A percentile compares a stretch with the other conserved stretches of the same genome.
These are phyloP conservation scores for Hemisphaericaspora nanyangensis DNA, from an alignment of 805 yeast genomes.

Conservation along the genomic window DNA sequence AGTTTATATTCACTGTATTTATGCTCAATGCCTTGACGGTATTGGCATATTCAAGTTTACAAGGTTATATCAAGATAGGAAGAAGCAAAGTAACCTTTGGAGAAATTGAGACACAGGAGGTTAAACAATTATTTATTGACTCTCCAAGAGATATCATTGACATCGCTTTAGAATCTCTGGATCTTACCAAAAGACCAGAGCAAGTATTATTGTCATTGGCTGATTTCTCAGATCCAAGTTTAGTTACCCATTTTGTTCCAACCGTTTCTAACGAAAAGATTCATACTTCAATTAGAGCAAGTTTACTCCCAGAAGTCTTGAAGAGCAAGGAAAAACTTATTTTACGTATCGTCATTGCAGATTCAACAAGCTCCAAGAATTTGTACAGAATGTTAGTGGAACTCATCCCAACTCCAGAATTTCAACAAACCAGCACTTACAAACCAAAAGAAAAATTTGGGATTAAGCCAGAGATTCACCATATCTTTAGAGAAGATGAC, in stretches of 20 bases:
- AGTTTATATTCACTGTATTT: background rate
- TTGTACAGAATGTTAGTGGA: slow-evolving; percentile 26
- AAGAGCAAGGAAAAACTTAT: slow-evolving; percentile 27
- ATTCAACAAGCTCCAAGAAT: slow-evolving; percentile 15
- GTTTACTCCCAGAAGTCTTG: slow-evolving; percentile 33
- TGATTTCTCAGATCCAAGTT: slow-evolving; percentile 20
- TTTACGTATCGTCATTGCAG: slow-evolving; percentile 31
- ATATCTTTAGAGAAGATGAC: slow-evolving; percentile 55
- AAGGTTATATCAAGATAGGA: slow-evolving; percentile 27
- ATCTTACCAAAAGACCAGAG: slow-evolving; percentile 23
- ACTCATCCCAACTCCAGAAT: slow-evolving; percentile 25
- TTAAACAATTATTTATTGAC: slow-evolving; percentile 27
- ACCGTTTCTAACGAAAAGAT: slow-evolving; percentile 18
- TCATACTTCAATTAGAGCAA: slow-evolving; percentile 21
- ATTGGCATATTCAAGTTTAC: slow-evolving; percentile 25
- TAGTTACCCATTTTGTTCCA: slow-evolving; percentile 32
- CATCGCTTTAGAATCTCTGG: slow-evolving; percentile 22
- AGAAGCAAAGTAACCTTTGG: slow-evolving; percentile 23
- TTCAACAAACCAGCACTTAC: slow-evolving; percentile 21
- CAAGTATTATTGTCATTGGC: slow-evolving; percentile 31
- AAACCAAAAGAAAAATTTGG: slow-evolving; percentile 38
- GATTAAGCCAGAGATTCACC: slow-evolving; percentile 57
- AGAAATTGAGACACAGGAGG: slow-evolving; percentile 26
- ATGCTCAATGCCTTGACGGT: slow-evolving; percentile 18
- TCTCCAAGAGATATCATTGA: slow-evolving; percentile 29